A percentile compares a stretch with the other conserved stretches of the same genome.
Evolutionary conservation across 192 early-diverging fungal genomes (phyloP).

Genomic region (Coemansia aciculifera): DNA sequence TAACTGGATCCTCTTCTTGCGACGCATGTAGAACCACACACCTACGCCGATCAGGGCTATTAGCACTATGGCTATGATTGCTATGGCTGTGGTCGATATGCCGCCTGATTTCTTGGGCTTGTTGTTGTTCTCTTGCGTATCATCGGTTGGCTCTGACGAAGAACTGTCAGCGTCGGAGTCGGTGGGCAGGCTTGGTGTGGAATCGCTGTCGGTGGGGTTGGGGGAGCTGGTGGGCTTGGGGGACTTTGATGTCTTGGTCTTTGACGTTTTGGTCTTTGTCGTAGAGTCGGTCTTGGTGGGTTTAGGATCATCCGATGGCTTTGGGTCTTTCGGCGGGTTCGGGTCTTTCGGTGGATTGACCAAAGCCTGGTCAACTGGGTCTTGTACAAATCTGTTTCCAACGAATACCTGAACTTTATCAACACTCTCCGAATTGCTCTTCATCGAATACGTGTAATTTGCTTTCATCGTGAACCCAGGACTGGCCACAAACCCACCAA

Average conservation of each 20-base stretch:
- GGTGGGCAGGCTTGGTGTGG: not conserved
- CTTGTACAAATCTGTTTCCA: slow-evolving; percentile 32
- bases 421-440: slow-evolving; percentile 11
- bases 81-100: not conserved
- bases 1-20: slow-evolving; percentile 2
- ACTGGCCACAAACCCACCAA: slow-evolving; percentile 33
- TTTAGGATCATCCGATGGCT: not conserved
- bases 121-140: not conserved
- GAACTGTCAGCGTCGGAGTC: not conserved
- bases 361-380: slow-evolving; percentile 17
- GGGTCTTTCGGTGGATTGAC: not conserved
- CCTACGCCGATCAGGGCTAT: not conserved
- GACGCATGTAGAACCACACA: slow-evolving; percentile 3
- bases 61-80: not conserved
- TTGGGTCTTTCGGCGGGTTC: not conserved
- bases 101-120: not conserved
- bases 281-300: not conserved
- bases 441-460: slow-evolving; percentile 25
- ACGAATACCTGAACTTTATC: slow-evolving; percentile 24
- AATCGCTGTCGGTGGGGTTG: not conserved
- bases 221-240: not conserved
- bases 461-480: slow-evolving; percentile 20
- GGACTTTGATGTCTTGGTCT: not conserved
- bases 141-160: not conserved
- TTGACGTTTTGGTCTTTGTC: not conserved